Conservation (phyloP, 1,139 yeast species). For the Torulaspora pretoriensis region DNA sequence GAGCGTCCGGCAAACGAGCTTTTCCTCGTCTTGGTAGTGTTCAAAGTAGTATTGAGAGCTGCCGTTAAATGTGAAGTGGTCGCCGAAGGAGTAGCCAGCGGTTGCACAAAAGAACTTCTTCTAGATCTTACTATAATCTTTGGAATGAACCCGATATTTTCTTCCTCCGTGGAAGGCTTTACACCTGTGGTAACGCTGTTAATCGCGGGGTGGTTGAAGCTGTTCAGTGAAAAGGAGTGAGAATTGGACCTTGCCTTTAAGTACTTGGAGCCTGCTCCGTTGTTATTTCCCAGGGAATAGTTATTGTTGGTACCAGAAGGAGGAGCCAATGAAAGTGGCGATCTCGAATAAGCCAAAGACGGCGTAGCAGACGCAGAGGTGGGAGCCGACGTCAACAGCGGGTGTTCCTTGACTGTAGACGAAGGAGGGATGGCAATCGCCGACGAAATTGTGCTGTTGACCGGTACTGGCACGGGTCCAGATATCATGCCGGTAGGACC, state of each 20-base stretch:
- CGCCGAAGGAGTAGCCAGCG: slow-evolving; percentile 12
- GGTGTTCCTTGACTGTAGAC: background rate
- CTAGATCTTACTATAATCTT: slow-evolving; percentile 35
- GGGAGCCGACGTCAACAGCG: slow-evolving; percentile 6
- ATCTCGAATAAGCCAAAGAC: slow-evolving; percentile 7
- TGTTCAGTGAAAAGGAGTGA: slow-evolving; percentile 22
- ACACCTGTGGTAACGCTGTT: slow-evolving; percentile 5
- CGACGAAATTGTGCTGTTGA: background rate
- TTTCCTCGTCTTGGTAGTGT: slow-evolving; percentile 32
- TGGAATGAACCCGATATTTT: slow-evolving; percentile 35
- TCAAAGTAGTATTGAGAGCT: slow-evolving; percentile 25
- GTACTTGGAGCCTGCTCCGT: slow-evolving; percentile 22
- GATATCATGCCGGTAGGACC: background rate
- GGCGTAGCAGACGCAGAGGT: slow-evolving; percentile 7
- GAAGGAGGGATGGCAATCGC: slow-evolving; percentile 8
- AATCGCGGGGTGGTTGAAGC: slow-evolving; percentile 4
- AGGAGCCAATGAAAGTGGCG: slow-evolving; percentile 10
- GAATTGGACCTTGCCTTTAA: slow-evolving; percentile 33
- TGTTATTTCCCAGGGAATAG: slow-evolving; percentile 8
- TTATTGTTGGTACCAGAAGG: slow-evolving; percentile 4
- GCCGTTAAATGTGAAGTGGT: slow-evolving; percentile 17
- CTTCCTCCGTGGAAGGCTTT: slow-evolving; percentile 26
- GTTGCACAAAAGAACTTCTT: slow-evolving; percentile 31
- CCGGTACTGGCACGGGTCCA: background rate
- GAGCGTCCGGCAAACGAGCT: slow-evolving; percentile 34